Base-by-base conservation (phyloP, 2,329 filamentous ascomycete species). In the Beauveria brongniartii region DNA sequence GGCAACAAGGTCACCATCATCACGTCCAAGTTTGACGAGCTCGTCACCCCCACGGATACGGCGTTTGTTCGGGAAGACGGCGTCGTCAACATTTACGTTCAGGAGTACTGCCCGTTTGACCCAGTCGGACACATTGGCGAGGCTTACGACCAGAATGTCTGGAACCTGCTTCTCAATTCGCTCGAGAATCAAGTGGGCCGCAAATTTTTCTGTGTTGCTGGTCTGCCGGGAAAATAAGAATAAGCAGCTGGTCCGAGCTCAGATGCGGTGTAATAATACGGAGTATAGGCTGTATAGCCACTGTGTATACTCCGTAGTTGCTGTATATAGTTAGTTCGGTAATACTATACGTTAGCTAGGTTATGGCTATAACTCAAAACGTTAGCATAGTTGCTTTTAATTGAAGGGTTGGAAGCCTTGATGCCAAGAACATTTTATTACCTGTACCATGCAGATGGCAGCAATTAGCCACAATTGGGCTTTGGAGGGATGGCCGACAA, bases 1-100 rank as follows among this genome's bases (percentile, higher is more conserved):
- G 64, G 64, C 10, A 65, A 63, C 60, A 65, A 63, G 58, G 47
- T 64, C 41, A 65, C 61, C 34, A 30, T 66, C 55, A 65, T 66
- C 56, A 57, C 51, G 24, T 65, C 63, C 24, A 61, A 48, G 20
- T n/a, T 9, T 3, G 64, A 65, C 44, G 58, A 64, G 30, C 62
- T 66, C 24, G 62, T 66, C 30, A 63, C 63, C 1, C 64, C 64
- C 10, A 34, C 60, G 2, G 44, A 12, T 2, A 59, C 57, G 30
- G 59, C 62, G 26, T 55, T 59, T 12, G 44, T 66, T 28, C 41
- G 62, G 1, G 63, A 66, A 24, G 30, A 48, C 8, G 64, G 64
- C 16, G 64, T 65, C 30, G n/a, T 61, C 34, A 66, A 65, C 59
- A 59, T 66, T 26, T 55, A 62, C 41, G 54, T 66, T 14, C 63